phyloP scores from a whole-genome alignment of 345 rosid genomes.

The Eucalyptus virginea region DNA sequence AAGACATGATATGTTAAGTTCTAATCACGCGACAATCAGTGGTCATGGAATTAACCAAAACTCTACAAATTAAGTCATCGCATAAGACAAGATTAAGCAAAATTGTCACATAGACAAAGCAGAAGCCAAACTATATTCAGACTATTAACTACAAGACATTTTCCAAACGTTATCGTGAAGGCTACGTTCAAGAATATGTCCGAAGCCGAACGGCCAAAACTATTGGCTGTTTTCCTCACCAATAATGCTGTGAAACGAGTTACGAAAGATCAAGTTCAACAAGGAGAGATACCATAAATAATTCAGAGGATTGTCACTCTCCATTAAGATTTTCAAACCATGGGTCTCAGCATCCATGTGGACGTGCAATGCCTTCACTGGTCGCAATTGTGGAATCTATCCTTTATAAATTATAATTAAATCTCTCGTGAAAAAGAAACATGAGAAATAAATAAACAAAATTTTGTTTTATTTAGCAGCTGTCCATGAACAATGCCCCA shows the following conservation, averaged over 20 bases:
- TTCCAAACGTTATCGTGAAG: neutral
- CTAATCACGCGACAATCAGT: neutral
- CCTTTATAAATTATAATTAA: neutral
- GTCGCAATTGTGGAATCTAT: neutral
- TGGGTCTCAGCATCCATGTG: neutral
- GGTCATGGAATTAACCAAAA: neutral
- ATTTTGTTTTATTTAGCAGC: neutral
- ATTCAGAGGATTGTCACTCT: neutral
- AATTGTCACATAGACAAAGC: neutral
- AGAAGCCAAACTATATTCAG: neutral
- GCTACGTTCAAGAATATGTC: neutral
- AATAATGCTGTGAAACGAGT: neutral
- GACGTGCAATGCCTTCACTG: neutral
- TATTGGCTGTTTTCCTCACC: neutral
- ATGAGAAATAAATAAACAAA: neutral
- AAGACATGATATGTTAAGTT: neutral
- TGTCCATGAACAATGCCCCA: neutral
- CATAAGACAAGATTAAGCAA: neutral
- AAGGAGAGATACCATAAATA: neutral
- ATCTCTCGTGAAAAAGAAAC: neutral
- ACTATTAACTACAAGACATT: neutral
- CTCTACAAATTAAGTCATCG: neutral
- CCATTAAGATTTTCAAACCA: neutral
- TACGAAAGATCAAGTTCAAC: neutral
- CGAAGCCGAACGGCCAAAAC: neutral